Evolutionary conservation across 257 asterid genomes (phyloP).

Genomic region (Dorcoceras hygrometricum): DNA sequence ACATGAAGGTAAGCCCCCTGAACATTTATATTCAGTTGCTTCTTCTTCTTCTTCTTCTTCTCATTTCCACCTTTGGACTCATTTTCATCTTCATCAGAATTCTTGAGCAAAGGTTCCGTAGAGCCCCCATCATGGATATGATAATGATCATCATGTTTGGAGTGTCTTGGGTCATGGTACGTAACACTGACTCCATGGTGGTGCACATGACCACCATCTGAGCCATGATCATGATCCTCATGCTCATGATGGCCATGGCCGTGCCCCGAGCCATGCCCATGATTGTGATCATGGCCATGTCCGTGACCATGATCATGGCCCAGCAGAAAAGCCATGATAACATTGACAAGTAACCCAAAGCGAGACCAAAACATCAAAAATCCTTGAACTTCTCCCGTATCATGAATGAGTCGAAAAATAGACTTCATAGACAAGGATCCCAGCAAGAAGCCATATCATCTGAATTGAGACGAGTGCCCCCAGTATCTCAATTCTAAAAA

Average conservation of each 20-base stretch:
- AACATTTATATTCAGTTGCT: constrained; percentile 60
- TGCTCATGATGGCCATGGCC: constrained; percentile 37
- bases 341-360: constrained; percentile 74
- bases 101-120: constrained; percentile 45
- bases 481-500: constrained; percentile 77
- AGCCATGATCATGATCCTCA: constrained; percentile 40
- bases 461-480: constrained; percentile 91
- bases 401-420: constrained; percentile 54
- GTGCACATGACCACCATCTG: constrained; percentile 40
- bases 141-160: constrained; percentile 30
- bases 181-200: constrained; percentile 50
- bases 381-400: constrained; percentile 76
- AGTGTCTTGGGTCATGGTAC: constrained; percentile 31
- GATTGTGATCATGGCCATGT: constrained; percentile 44
- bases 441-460: constrained; percentile 92
- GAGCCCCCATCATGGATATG: constrained; percentile 37
- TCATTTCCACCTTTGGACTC: constrained; percentile 29
- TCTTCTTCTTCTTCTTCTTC: constrained; percentile 44
- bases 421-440: constrained; percentile 94
- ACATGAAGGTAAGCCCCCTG: constrained; percentile 97
- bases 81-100: constrained; percentile 29
- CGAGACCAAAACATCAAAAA: constrained; percentile 82
- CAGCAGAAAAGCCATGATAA: constrained; percentile 71
- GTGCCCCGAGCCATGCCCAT: constrained; percentile 34
- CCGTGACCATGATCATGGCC: constrained; percentile 83